These are phyloP conservation scores for Phytophthora ohioensis DNA, from an alignment of 352 stramenopile species.

Conservation along the genomic window DNA sequence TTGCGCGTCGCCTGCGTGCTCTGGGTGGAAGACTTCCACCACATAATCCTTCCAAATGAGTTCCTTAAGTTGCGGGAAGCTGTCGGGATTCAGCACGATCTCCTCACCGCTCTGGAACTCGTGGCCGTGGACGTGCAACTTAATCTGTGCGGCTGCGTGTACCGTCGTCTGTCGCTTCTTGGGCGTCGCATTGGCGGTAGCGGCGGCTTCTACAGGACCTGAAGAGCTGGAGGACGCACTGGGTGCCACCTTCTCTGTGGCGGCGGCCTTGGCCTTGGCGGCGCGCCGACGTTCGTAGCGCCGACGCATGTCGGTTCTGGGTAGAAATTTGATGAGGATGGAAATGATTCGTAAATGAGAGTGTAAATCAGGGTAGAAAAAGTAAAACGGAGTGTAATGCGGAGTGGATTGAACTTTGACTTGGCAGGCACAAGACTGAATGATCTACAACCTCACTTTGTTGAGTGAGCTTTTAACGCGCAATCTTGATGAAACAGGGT, in stretches of 20 bases:
- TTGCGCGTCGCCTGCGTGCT: constrained; percentile 19
- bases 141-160: constrained; percentile 69
- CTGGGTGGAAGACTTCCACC: constrained; percentile 83
- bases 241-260: constrained; percentile 21
- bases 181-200: constrained; percentile 5
- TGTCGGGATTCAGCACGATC: constrained; percentile 84
- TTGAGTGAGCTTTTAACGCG: too few species aligned
- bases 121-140: constrained; percentile 83
- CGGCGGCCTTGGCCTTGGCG: constrained; percentile 48
- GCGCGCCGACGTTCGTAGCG: constrained; percentile 61
- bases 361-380: constrained; percentile 8
- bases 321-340: constrained; percentile 10
- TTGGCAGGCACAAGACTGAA: too few species aligned
- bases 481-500: too few species aligned
- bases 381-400: constrained; percentile 17
- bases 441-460: too few species aligned
- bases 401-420: background rate
- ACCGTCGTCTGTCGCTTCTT: constrained; percentile 58
- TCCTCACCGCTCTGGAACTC: constrained; percentile 87
- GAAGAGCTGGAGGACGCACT: constrained; percentile 1
- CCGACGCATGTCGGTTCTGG: constrained; percentile 45
- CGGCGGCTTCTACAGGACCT: background rate
- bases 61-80: constrained; percentile 78
- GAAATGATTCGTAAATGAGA: constrained; percentile 5
- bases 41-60: constrained; percentile 79